These are phyloP conservation scores for Fusarium sarcochroum DNA, from an alignment of 2,329 filamentous ascomycete genomes.

Conservation along the genomic window DNA sequence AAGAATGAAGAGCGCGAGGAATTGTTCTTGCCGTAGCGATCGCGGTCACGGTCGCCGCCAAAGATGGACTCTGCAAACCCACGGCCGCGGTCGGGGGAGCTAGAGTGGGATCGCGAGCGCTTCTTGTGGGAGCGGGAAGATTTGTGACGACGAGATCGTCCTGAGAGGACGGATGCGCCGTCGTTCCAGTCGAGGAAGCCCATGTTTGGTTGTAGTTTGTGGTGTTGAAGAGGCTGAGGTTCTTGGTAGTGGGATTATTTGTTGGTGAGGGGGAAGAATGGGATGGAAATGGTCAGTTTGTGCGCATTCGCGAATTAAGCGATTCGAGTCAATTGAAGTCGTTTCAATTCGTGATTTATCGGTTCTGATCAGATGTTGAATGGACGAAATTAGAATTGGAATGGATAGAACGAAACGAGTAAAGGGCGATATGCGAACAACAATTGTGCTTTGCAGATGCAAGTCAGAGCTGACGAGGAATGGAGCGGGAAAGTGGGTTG, in stretches of 20 bases:
- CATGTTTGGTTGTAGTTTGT: slow-evolving; percentile 37
- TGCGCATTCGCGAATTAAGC: slow-evolving; percentile 17
- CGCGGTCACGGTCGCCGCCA: slow-evolving; percentile 52
- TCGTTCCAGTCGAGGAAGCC: slow-evolving; percentile 56
- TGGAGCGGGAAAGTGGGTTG: slow-evolving; percentile 3
- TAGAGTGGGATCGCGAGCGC: slow-evolving; percentile 57
- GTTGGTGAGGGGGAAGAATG: neutral
- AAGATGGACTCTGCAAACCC: slow-evolving; percentile 54
- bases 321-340: slow-evolving; percentile 12
- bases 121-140: slow-evolving; percentile 54
- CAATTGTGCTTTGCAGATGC: slow-evolving; percentile 9
- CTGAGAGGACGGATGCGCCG: slow-evolving; percentile 51
- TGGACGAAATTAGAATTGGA: no score
- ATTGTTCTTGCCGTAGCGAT: slow-evolving; percentile 57
- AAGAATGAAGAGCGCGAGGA: slow-evolving; percentile 63
- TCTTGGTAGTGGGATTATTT: neutral
- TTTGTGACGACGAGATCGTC: slow-evolving; percentile 48
- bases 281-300: slow-evolving; percentile 7
- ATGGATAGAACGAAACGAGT: slow-evolving; percentile 10
- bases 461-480: slow-evolving; percentile 37
- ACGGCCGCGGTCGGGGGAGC: slow-evolving; percentile 51
- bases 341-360: neutral
- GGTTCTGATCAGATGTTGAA: no score
- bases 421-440: slow-evolving; percentile 31
- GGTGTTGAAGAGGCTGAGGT: neutral